These are phyloP conservation scores for Kernera saxatilis DNA, from an alignment of 345 rosid species.

Conservation along the genomic window DNA sequence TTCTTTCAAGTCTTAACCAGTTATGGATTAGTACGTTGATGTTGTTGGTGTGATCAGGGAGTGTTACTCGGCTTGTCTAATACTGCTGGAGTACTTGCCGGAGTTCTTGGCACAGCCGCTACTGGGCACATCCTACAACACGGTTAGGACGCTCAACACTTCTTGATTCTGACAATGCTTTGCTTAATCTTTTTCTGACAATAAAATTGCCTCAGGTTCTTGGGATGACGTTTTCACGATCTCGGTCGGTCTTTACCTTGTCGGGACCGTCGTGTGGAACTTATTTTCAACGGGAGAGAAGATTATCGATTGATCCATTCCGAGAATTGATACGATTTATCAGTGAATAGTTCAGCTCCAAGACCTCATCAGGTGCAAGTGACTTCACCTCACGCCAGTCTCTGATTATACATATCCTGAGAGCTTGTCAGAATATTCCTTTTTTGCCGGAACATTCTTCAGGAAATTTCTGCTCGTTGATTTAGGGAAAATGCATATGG, in stretches of 20 bases:
- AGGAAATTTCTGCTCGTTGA: neutral
- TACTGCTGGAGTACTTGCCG: constrained; percentile 92
- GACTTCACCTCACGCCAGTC: neutral
- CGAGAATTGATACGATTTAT: neutral
- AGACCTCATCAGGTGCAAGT: constrained; percentile 1
- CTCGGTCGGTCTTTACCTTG: constrained; percentile 81
- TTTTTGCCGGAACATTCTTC: constrained; percentile 4
- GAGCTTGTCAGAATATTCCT: constrained; percentile 2
- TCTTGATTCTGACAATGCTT: neutral
- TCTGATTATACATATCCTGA: constrained; percentile 1
- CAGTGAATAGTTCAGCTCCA: constrained; percentile 13
- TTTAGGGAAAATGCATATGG: constrained; percentile 12
- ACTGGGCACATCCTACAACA: constrained; percentile 93
- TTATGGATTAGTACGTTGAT: neutral
- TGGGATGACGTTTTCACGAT: constrained; percentile 95
- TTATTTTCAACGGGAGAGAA: constrained; percentile 88
- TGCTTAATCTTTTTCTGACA: neutral
- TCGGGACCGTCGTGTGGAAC: constrained; percentile 84
- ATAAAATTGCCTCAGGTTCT: constrained; percentile 51
- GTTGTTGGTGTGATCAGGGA: constrained; percentile 45
- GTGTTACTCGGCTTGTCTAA: constrained; percentile 89
- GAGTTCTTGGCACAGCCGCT: constrained; percentile 91
- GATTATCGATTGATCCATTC: constrained; percentile 48
- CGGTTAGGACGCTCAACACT: constrained; percentile 37
- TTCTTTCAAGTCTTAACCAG: neutral